A percentile compares a stretch with the other conserved stretches of the same genome.
Conservation (phyloP, 208 protist genomes). For the Leishmania turanica region DNA sequence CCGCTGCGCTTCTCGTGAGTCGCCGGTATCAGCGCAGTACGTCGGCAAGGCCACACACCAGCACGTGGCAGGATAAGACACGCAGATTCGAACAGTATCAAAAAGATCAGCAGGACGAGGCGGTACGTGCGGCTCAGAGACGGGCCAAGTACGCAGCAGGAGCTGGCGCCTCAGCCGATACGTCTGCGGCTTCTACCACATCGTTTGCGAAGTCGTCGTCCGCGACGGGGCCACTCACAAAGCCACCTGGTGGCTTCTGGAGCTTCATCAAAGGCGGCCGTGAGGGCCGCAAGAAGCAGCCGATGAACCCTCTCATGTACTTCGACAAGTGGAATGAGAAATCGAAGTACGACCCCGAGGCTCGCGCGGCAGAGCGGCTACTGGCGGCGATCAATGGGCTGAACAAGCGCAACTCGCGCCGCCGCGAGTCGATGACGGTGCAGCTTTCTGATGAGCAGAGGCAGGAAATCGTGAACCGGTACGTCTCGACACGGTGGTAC, state of each 20-base stretch:
- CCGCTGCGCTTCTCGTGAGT: conserved; percentile 6
- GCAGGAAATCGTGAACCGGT: conserved; percentile 59
- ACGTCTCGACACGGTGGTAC: conserved; percentile 61
- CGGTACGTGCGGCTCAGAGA: conserved; percentile 17
- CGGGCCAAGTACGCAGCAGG: conserved; percentile 13
- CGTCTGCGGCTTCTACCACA: not conserved
- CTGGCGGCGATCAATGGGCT: conserved; percentile 46
- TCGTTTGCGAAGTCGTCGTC: conserved; percentile 4
- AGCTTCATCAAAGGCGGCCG: conserved; percentile 17
- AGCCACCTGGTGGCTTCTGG: conserved; percentile 12
- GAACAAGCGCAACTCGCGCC: conserved; percentile 25
- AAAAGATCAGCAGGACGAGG: conserved; percentile 29
- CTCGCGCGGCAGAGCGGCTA: conserved; percentile 31
- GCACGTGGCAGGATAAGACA: conserved; percentile 38
- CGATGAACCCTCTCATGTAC: conserved; percentile 21
- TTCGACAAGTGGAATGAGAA: not conserved
- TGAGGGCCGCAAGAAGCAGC: conserved; percentile 15
- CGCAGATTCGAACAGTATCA: conserved; percentile 20
- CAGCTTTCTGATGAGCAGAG: conserved; percentile 64
- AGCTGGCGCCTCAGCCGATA: not conserved
- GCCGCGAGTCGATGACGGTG: conserved; percentile 25
- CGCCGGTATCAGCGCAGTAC: conserved; percentile 35
- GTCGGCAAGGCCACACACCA: conserved; percentile 18
- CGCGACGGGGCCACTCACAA: not conserved
- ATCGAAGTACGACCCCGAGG: conserved; percentile 37